Conservation (phyloP, 1,284 basidiomycete species). For the Earliella scabrosa region DNA sequence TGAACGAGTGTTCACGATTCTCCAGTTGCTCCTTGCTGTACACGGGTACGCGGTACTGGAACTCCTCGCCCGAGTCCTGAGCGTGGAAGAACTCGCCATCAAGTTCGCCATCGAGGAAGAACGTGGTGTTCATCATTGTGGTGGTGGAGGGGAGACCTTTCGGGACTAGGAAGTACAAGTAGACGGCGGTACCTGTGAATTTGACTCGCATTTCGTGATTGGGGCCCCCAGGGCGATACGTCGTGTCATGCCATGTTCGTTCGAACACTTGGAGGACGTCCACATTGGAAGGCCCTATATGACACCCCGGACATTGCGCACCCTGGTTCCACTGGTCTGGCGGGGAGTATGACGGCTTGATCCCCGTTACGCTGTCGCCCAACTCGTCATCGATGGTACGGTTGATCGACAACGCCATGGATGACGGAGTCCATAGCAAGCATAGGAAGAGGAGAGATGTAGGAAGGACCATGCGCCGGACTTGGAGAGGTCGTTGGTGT, state of each 20-base stretch:
- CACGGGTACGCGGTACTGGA: conserved; percentile 10
- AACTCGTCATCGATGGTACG: conserved; percentile 24
- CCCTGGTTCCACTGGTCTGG: conserved; percentile 1
- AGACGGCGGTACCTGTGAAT: conserved; percentile 11
- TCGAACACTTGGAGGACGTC: conserved; percentile 5
- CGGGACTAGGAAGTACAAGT: conserved; percentile 13
- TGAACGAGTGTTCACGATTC: conserved; percentile 7
- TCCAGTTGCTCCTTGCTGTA: conserved; percentile 2
- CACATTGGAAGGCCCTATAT: not conserved
- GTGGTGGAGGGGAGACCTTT: conserved; percentile 5
- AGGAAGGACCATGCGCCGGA: too few species aligned
- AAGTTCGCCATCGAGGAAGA: conserved; percentile 9
- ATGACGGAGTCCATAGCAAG: not conserved
- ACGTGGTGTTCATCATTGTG: conserved; percentile 9
- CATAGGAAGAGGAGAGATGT: not conserved
- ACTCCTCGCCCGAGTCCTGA: not conserved
- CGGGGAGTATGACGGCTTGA: conserved; percentile 1
- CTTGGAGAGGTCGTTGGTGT: too few species aligned
- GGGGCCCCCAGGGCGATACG: conserved; percentile 1
- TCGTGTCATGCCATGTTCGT: conserved; percentile 20
- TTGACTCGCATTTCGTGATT: not conserved
- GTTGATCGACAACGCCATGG: conserved; percentile 7
- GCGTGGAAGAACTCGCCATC: conserved; percentile 6
- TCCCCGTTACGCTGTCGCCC: conserved; percentile 3
- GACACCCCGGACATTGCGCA: not conserved